Percentiles rank a stretch among this genome's conserved stretches.
Conservation (phyloP, 1,284 basidiomycete species). For the Afroboletus lepidellus region DNA sequence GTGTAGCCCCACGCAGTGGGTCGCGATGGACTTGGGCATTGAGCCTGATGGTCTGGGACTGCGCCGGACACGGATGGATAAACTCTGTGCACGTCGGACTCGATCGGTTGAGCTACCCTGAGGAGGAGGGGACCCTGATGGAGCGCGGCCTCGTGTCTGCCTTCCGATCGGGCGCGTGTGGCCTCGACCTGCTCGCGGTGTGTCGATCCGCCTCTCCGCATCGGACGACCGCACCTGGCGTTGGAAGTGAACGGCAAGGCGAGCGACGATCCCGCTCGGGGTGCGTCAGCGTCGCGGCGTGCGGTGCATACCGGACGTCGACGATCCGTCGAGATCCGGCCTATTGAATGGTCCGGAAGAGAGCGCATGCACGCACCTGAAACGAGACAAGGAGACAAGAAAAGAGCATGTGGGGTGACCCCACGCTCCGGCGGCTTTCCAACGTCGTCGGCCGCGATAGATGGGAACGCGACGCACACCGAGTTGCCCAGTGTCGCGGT, state of each 20-base stretch:
- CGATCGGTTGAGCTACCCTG: background rate
- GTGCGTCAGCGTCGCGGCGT: background rate
- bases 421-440: background rate
- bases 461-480: background rate
- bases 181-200: background rate
- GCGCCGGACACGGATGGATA: background rate
- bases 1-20: background rate
- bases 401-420: background rate
- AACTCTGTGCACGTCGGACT: background rate
- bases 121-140: background rate
- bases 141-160: background rate
- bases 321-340: constrained; percentile 7
- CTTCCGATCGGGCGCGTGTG: constrained; percentile 3
- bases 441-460: background rate
- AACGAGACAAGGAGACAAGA: background rate
- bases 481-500: background rate
- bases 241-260: background rate
- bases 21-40: background rate
- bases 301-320: constrained; percentile 1
- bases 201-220: constrained; percentile 2
- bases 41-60: background rate
- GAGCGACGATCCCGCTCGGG: background rate
- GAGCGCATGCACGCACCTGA: background rate
- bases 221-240: background rate
- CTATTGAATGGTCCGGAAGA: background rate